Base-by-base conservation (phyloP, 305 asterid species). In the Striga hermonthica region DNA sequence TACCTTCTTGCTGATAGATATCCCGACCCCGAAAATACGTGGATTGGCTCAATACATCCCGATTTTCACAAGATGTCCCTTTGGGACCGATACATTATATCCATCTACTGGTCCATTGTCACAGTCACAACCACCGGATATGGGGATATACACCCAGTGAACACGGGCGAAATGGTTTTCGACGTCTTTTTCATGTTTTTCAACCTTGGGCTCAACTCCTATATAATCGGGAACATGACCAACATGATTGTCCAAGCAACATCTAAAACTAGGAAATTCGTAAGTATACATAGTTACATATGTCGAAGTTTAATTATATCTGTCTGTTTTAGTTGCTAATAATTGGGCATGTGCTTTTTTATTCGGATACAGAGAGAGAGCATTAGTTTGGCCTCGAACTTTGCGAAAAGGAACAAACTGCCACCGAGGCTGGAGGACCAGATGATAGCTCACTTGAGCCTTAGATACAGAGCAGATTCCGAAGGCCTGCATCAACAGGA, bases 401-500 rank as follows among this genome's bases (percentile, higher is more conserved):
- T 89, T 60, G 95, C 86, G 0, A 83, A 74, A 73, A 82, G 95
- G 85, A 89, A 89, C 62, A 82, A 63, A 7, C 81, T 89, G 60
- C 89, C 95, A 4, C 67, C 72, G 65, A 85, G 87, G 7, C 82
- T 89, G 68, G 84, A 72, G 59, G 97, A 89, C 61, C 97, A 89
- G 81, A 89, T 89, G 94, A 66, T 89, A 70, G 80, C 88, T 48
- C 94, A 89, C 75, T 76, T 89, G 82, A 79, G 89, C 72, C 80
- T 89, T 71, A 83, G 74, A 82, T 81, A 72, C 72, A 83, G 97
- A 74, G 82, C 94, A 1, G 94, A 89, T 53, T 79, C 94, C 6
- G 95, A 89, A 82, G 95, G 95, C 60, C 80, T 89, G 55, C 91
- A 83, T 69, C 97, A 87, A 68, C 97, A 87, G 70, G 91, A 87